Base-by-base conservation (phyloP, 2,329 filamentous ascomycete species). In the Diaporthe ampelina region DNA sequence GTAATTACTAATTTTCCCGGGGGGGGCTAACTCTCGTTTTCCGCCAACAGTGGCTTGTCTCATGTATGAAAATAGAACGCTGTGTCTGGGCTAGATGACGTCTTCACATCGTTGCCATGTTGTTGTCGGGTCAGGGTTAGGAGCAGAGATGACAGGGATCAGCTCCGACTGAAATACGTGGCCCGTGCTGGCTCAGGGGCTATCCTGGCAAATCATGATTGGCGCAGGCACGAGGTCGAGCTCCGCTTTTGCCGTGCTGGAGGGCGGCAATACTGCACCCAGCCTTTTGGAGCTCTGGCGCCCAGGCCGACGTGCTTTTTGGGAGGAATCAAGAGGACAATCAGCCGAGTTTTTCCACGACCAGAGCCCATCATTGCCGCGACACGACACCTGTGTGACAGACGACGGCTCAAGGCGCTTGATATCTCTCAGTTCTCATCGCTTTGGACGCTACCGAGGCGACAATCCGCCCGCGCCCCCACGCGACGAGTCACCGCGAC, bases 101-200 rank as follows among this genome's bases (percentile, higher is more conserved):
- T 61, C 58, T 40, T 61, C 0, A 19, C 32, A 13, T 4, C 13
- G 24, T 32, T 29, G 52, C 26, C 9, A 4, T 10, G 37, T 48
- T 50, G 61, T 50, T 1, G 21, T 17, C 2, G 26, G 2, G n/a
- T 19, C 45, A 68, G 63, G 63, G 63, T 68, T 68, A 40, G 63
- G 63, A 19, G 63, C 2, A 0, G 2, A 0, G 1, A 4, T 1
- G 4, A 48, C 32, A 68, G n/a, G 63, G 63, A 68, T 68, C n/a
- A 68, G 63, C 63, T 68, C 19, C 5, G 21, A 40, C n/a, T 17
- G 45, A 21, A 6, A 37, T 67, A 54, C 29, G 63, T 68, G 63
- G 63, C 63, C 63, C 63, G 63, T 68, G 63, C 63, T 68, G 63
- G 32, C 63, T 68, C 63, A 68, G 63, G 63, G 63, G 63, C 63